phyloP scores from a whole-genome alignment of 1,139 yeast species.

The Wickerhamomyces sp. region DNA sequence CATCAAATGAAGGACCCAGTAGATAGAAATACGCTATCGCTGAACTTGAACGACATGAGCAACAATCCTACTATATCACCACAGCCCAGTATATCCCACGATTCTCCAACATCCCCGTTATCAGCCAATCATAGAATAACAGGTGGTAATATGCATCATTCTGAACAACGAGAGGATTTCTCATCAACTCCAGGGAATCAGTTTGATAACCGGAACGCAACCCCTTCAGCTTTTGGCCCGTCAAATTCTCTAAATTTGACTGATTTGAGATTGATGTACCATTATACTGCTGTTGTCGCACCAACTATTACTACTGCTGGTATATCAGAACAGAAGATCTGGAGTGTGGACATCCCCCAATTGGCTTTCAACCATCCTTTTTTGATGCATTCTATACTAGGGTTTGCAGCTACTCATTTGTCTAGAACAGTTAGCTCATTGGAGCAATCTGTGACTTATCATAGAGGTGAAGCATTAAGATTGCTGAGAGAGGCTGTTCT shows the following conservation, averaged over 20 bases:
- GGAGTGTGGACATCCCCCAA: conserved; percentile 86
- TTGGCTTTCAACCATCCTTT: conserved; percentile 86
- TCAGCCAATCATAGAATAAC: conserved; percentile 15
- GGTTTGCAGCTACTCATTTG: conserved; percentile 88
- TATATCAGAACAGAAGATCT: conserved; percentile 77
- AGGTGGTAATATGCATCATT: neutral
- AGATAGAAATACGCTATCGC: conserved; percentile 11
- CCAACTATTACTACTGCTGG: conserved; percentile 89
- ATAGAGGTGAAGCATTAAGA: conserved; percentile 81
- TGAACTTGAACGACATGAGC: conserved; percentile 13
- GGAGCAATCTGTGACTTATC: conserved; percentile 81
- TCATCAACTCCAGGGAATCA: neutral
- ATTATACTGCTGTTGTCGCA: conserved; percentile 81
- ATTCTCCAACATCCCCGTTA: conserved; percentile 21
- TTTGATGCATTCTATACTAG: conserved; percentile 85
- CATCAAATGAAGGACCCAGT: conserved; percentile 1
- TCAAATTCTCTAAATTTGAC: conserved; percentile 51
- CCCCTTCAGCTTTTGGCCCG: conserved; percentile 5
- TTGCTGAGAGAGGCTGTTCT: conserved; percentile 80
- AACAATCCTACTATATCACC: conserved; percentile 26
- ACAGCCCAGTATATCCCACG: conserved; percentile 25
- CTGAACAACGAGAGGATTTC: neutral
- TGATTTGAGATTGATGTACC: conserved; percentile 79
- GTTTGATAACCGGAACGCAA: conserved; percentile 6
- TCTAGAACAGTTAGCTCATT: conserved; percentile 72